Conservation (phyloP, 2,329 filamentous ascomycete species). For the Cercospora zeae-maydis region DNA sequence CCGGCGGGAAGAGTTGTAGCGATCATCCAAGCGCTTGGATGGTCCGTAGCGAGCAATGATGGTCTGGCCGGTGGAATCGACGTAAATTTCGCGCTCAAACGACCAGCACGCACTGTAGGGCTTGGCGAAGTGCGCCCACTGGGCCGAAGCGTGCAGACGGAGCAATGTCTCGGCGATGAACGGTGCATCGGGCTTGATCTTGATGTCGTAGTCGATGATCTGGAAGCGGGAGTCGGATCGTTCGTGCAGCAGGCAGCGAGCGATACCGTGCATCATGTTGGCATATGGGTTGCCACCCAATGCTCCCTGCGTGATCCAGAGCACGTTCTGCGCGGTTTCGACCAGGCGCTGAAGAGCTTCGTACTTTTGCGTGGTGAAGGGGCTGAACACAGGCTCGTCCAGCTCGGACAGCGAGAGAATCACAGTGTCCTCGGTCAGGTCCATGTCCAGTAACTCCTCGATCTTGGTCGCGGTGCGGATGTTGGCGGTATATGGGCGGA, state of each 20-base stretch:
- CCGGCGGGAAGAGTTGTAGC: background rate
- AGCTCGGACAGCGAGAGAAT: slow-evolving; percentile 12
- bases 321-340: background rate
- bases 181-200: background rate
- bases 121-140: background rate
- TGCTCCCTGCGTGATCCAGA: slow-evolving; percentile 7
- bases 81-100: background rate
- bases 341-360: background rate
- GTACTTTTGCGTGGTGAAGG: background rate
- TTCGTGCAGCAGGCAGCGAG: background rate
- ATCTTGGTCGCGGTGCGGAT: background rate
- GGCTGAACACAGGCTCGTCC: slow-evolving; percentile 5
- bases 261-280: background rate
- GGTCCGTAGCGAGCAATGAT: background rate
- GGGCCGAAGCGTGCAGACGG: background rate
- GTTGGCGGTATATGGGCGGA: background rate
- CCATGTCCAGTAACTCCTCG: background rate
- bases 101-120: background rate
- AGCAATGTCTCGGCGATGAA: background rate
- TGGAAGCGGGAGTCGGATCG: background rate
- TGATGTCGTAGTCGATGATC: background rate
- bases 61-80: background rate
- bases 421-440: background rate
- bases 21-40: background rate
- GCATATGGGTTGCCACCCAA: background rate